Evolutionary conservation across 2,329 filamentous ascomycete genomes (phyloP).

Genomic region (Xylariaceae sp.): DNA sequence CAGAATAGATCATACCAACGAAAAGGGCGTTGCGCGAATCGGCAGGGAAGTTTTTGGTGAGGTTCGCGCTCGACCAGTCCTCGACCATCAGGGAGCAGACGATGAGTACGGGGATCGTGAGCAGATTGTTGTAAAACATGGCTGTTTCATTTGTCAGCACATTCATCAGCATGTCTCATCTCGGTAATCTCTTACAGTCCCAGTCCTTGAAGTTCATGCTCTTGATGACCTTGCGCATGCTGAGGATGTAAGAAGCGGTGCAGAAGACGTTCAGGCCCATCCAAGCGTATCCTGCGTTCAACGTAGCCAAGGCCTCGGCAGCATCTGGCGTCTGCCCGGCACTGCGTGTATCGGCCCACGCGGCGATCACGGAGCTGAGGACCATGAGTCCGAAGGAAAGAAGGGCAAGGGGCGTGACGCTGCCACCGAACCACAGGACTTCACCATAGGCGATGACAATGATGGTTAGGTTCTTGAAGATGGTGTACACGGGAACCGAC

Average conservation of each 20-base stretch:
- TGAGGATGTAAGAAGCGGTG: slow-evolving; percentile 80
- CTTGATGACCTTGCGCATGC: slow-evolving; percentile 98
- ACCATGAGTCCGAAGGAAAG: slow-evolving; percentile 98
- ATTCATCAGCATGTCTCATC: neutral
- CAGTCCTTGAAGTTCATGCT: slow-evolving; percentile 99
- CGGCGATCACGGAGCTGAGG: slow-evolving; percentile 85
- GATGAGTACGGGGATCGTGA: slow-evolving; percentile 89
- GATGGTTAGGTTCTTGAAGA: slow-evolving; percentile 99
- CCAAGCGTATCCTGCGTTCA: slow-evolving; percentile 95
- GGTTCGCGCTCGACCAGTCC: slow-evolving; percentile 85
- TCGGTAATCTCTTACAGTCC: slow-evolving; percentile 67
- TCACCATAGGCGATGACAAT: slow-evolving; percentile 98
- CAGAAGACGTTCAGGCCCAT: slow-evolving; percentile 97
- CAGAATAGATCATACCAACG: slow-evolving; percentile 88
- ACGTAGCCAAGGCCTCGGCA: slow-evolving; percentile 72
- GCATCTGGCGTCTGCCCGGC: slow-evolving; percentile 54
- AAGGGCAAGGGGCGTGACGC: slow-evolving; percentile 78
- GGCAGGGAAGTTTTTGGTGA: slow-evolving; percentile 82
- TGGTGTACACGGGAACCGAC: slow-evolving; percentile 97
- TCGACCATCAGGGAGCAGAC: slow-evolving; percentile 76
- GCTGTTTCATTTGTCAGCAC: slow-evolving; percentile 55
- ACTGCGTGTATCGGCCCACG: slow-evolving; percentile 87
- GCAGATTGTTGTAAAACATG: slow-evolving; percentile 99
- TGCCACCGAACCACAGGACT: slow-evolving; percentile 95
- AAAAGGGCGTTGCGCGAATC: slow-evolving; percentile 74